Evolutionary conservation across 2,329 filamentous ascomycete genomes (phyloP).

Genomic region (Xylariaceae sp.): DNA sequence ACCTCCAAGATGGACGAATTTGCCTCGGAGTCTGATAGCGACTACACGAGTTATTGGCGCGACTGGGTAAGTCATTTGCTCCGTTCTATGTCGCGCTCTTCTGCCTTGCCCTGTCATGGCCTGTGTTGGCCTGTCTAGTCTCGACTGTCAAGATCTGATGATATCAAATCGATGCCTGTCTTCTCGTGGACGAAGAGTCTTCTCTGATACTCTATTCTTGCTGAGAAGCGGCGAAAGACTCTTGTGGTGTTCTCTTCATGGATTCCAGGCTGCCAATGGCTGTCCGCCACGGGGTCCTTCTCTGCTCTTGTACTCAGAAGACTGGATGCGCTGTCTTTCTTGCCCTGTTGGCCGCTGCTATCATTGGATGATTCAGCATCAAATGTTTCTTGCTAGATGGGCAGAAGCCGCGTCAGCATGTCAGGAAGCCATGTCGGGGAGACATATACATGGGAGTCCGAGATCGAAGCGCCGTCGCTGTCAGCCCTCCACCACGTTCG

Average conservation of each 20-base stretch:
- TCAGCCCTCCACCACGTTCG: not conserved
- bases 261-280: not conserved
- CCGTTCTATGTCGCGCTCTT: not conserved
- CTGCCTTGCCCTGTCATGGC: not conserved
- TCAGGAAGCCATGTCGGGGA: not conserved
- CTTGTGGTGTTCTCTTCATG: not conserved
- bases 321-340: not conserved
- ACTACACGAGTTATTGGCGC: conserved; percentile 98
- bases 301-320: no score
- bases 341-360: not conserved
- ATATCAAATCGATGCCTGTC: not conserved
- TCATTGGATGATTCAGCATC: not conserved
- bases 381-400: not conserved
- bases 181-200: not conserved
- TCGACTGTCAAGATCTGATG: not conserved
- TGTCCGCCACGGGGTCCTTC: no score
- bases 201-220: not conserved
- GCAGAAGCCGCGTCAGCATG: not conserved
- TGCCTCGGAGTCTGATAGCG: conserved; percentile 94
- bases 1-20: conserved; percentile 79
- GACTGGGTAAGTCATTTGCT: conserved; percentile 75
- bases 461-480: not conserved
- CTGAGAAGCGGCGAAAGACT: not conserved
- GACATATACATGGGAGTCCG: not conserved
- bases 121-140: not conserved